Evolutionary conservation across 139 green algal species (phyloP).

Genomic region (Nannochloris sp.): DNA sequence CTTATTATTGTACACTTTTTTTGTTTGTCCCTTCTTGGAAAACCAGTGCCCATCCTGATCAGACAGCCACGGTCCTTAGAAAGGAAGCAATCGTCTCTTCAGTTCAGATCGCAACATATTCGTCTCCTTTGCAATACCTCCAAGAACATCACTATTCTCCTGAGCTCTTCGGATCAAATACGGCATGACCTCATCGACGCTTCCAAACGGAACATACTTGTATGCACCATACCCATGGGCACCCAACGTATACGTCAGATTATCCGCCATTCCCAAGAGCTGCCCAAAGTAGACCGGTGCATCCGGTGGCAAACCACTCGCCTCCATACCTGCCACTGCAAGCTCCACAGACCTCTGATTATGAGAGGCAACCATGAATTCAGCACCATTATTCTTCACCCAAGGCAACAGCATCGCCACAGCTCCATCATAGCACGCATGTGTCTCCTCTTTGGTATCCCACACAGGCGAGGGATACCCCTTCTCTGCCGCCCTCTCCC

Average conservation of each 20-base stretch:
- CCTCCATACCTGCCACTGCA: constrained; percentile 48
- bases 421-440: constrained; percentile 54
- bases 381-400: constrained; percentile 25
- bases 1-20: neutral
- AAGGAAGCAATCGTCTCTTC: neutral
- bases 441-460: constrained; percentile 57
- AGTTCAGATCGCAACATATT: constrained; percentile 20
- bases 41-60: neutral
- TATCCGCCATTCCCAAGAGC: constrained; percentile 87
- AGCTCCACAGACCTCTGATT: constrained; percentile 63
- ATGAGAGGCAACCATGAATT: constrained; percentile 67
- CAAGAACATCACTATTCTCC: constrained; percentile 58
- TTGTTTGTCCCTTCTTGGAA: neutral
- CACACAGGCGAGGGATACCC: constrained; percentile 60
- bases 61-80: neutral
- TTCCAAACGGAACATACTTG: constrained; percentile 76
- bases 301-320: constrained; percentile 38
- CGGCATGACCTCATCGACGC: constrained; percentile 59
- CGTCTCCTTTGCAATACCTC: constrained; percentile 21
- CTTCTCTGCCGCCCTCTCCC: constrained; percentile 36
- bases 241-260: constrained; percentile 62
- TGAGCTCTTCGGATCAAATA: constrained; percentile 67
- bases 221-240: constrained; percentile 50
- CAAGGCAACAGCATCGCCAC: constrained; percentile 32
- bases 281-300: constrained; percentile 76